Evolutionary conservation across 1,284 basidiomycete species (phyloP).

Genomic region (Cystobasidium sp.): DNA sequence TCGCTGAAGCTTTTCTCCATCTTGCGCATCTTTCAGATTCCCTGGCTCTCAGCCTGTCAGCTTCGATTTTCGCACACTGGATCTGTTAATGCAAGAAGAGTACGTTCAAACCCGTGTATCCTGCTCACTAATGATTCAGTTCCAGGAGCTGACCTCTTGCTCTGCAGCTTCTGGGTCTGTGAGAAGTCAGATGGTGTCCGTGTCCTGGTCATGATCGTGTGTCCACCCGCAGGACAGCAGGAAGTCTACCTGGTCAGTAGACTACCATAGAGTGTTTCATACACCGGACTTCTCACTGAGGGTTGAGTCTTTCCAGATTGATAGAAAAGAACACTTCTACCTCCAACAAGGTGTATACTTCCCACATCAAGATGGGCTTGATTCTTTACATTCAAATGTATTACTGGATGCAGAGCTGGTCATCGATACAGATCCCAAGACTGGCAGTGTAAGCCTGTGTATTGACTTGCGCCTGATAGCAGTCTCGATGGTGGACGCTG

Average conservation of each 20-base stretch:
- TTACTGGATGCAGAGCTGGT: constrained; percentile 95
- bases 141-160: no score
- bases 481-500: neutral
- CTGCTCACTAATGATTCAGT: no score
- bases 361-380: constrained; percentile 76
- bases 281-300: no score
- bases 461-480: neutral
- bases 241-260: constrained; percentile 79
- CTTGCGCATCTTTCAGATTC: constrained; percentile 66
- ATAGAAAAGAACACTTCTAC: constrained; percentile 89
- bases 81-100: constrained; percentile 80
- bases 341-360: constrained; percentile 77
- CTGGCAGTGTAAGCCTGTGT: constrained; percentile 64
- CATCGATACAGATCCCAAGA: constrained; percentile 78
- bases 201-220: constrained; percentile 80
- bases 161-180: constrained; percentile 91
- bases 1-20: constrained; percentile 5
- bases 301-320: no score
- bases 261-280: no score
- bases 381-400: constrained; percentile 69
- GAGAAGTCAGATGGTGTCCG: constrained; percentile 99
- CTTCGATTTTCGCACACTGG: constrained; percentile 72
- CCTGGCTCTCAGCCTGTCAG: constrained; percentile 93
- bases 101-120: no score
- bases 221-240: constrained; percentile 64